Percentiles rank a stretch among this genome's conserved stretches.
These are phyloP conservation scores for Fusarium marasasianum DNA, from an alignment of 2,329 filamentous ascomycete species.

Conservation along the genomic window DNA sequence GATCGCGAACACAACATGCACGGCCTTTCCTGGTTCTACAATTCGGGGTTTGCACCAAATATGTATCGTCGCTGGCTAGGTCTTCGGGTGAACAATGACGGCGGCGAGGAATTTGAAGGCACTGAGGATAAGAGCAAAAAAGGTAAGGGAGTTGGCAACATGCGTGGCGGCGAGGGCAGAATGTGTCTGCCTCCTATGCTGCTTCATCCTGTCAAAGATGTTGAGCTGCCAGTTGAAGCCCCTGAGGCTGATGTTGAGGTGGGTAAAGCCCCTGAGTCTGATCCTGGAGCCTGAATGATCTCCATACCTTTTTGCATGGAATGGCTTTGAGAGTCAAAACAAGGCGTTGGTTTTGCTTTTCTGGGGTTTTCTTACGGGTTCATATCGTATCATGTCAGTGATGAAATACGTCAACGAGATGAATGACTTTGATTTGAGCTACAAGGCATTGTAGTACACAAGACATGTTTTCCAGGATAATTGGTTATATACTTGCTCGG, in stretches of 20 bases:
- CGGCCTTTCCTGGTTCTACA: constrained; percentile 92
- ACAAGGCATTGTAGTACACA: constrained; percentile 20
- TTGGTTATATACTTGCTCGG: constrained; percentile 17
- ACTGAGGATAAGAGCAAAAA: constrained; percentile 63
- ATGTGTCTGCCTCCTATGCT: constrained; percentile 94
- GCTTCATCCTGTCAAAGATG: constrained; percentile 85
- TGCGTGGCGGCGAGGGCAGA: constrained; percentile 77
- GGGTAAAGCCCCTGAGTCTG: constrained; percentile 50
- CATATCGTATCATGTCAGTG: constrained; percentile 28
- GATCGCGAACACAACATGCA: constrained; percentile 89
- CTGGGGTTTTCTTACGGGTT: constrained; percentile 19
- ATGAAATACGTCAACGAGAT: constrained; percentile 34
- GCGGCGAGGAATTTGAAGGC: constrained; percentile 79
- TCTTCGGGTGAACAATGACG: constrained; percentile 79
- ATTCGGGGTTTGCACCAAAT: constrained; percentile 81
- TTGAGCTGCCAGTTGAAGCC: constrained; percentile 72
- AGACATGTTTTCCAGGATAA: neutral
- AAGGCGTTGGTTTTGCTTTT: constrained; percentile 23
- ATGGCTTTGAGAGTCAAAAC: constrained; percentile 19
- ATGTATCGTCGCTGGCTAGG: constrained; percentile 89
- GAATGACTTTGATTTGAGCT: constrained; percentile 34
- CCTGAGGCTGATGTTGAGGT: constrained; percentile 57
- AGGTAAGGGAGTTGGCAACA: constrained; percentile 59
- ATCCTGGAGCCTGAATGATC: constrained; percentile 52
- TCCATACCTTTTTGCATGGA: constrained; percentile 2